These are phyloP conservation scores for Begonia peltatifolia DNA, from an alignment of 306 rosid species.

Conservation along the genomic window DNA sequence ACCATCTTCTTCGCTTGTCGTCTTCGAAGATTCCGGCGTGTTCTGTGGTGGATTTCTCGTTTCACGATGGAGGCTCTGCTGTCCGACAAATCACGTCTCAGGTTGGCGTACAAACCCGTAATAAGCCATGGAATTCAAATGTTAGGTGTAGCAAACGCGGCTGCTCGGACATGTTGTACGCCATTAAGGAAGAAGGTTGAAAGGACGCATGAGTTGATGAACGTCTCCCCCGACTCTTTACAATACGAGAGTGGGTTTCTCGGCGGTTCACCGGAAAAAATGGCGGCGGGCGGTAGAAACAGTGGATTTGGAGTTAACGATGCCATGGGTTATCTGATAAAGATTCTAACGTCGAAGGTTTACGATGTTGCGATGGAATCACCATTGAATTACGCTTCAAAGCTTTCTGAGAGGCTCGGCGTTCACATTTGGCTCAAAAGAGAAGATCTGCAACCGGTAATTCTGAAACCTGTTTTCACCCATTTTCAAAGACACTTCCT, in stretches of 20 bases:
- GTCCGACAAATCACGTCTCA: no score
- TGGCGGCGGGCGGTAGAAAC: neutral
- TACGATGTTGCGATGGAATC: conserved; percentile 70
- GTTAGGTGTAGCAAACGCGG: no score
- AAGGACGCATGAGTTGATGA: neutral
- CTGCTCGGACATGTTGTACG: no score
- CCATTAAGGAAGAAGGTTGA: no score
- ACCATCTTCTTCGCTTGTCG: no score
- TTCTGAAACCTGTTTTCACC: conserved; percentile 5
- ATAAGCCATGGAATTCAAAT: no score
- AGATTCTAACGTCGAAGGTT: conserved; percentile 21
- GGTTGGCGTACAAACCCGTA: no score
- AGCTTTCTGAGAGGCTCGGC: conserved; percentile 49
- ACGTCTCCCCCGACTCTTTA: neutral
- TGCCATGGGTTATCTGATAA: neutral
- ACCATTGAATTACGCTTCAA: conserved; percentile 50
- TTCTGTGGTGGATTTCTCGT: no score
- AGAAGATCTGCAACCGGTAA: conserved; percentile 74
- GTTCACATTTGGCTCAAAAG: conserved; percentile 67
- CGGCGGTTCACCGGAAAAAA: neutral
- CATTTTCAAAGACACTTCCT: neutral
- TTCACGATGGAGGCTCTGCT: no score
- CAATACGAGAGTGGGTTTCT: neutral
- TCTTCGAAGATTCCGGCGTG: no score
- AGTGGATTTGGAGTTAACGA: neutral